Evolutionary conservation across 2,329 filamentous ascomycete species (phyloP), one percentile per base, ranked within the genome.

Genomic region (Cordyceps cicadae): DNA sequence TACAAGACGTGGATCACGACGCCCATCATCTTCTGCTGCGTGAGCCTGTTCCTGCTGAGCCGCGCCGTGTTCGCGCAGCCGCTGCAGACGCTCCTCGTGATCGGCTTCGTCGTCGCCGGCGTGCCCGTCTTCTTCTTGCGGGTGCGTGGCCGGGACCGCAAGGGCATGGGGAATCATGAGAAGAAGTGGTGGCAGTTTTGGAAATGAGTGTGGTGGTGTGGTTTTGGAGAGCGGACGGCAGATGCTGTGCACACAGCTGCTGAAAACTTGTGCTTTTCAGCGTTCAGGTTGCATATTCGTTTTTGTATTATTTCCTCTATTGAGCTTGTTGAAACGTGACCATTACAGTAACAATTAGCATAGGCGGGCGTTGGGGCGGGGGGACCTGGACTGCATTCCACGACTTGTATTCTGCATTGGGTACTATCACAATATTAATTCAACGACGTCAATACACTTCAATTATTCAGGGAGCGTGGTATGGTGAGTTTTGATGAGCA

Each of bases 1-100:
- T 99, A 99, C 75, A 87, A 86, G 72, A 96, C 92, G 3, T 99
- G 93, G 94, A 96, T 99, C 69, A 88, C 88, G 0, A 99, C 94
- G 2, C 94, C 94, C 12, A 93, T 99, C 65, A 93, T 97, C 61
- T 99, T 99, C 72, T 99, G 94, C 81, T 99, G 94, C 70, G 94
- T 99, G 45, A 96, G 90, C 71, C 74, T 99, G 65, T 99, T 99
- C 71, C 74, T 99, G 65, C 82, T 99, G 48, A 92, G 87, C 69
- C 81, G 94, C 55, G 92, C 92, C 3, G 86, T 97, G 15, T 94
- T 99, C 70, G 89, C 92, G 37, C 87, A 96, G 74, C 94, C 94
- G 5, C 68, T 96, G 56, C 92, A 99, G 79, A 96, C 93, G 0
- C 71, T 96, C 26, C 84, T 93, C 24, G 94, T 99, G 8, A 78